Base-by-base conservation (phyloP, 306 rosid genomes). In the Lathyrus sativus region DNA sequence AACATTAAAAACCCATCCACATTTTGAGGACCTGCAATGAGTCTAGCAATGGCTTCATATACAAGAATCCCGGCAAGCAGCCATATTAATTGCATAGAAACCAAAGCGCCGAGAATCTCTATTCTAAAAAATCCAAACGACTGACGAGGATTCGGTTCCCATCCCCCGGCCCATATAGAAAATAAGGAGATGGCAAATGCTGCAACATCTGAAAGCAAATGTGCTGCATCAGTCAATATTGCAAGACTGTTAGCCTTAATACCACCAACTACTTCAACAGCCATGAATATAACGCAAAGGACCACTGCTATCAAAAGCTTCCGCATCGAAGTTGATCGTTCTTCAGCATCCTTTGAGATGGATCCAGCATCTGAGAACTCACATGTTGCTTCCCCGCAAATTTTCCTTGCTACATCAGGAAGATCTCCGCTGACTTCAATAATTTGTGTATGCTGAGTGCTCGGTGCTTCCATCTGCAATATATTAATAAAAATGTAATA, bases 131-230 rank as follows among this genome's bases (percentile, higher is more conserved):
- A 88, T 62, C 95, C 95, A 28, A 86, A 88, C 4, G 91, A 85
- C 70, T 86, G 95, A 48, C 95, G 91, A 29, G 95, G 95, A 64
- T 72, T 88, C 35, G 95, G 89, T 72, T 86, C 89, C 95, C 91
- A 88, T 55, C 91, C 85, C 19, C 87, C 86, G 74, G 91, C 95
- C 95, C 95, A 88, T 53, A 88, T 54, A 28, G 95, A 80, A 65
- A 88, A 84, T 58, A 88, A 74, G 44, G 95, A 88, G 85, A 88
- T 88, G 67, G 95, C 89, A 71, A 88, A 88, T 38, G 91, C 77
- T 57, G 91, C 91, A 76, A 88, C 91, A 28, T 88, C 95, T 3
- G 89, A 86, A 56, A 56, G 62, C 41, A 56, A 13, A 56, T 56
- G 62, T 13, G 62, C 62, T 12, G 62, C 62, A 82, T 88, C 95